Evolutionary conservation across 2,329 filamentous ascomycete species (phyloP).

Genomic region (Pseudocercospora vitis): DNA sequence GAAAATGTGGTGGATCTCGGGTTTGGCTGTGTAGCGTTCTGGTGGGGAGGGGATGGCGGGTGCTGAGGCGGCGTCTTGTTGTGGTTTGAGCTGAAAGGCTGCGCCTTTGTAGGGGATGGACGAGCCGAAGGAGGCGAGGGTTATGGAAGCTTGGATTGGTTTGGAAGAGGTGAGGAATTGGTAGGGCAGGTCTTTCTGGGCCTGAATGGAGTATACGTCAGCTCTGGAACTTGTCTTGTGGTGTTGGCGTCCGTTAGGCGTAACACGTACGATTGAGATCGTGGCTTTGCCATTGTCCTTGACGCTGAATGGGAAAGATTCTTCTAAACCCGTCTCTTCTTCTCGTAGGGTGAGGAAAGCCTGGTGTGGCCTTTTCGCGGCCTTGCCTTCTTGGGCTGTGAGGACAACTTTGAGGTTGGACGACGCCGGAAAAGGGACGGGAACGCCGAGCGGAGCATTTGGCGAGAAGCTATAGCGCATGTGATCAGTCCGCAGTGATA

Average conservation of each 20-base stretch:
- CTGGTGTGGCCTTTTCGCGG: slow-evolving; percentile 84
- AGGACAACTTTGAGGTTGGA: slow-evolving; percentile 81
- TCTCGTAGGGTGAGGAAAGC: slow-evolving; percentile 86
- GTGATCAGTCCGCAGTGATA: not conserved
- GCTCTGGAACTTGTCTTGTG: not conserved
- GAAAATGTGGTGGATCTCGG: slow-evolving; percentile 91
- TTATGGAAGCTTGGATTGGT: slow-evolving; percentile 74
- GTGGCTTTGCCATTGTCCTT: slow-evolving; percentile 87
- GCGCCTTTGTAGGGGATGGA: slow-evolving; percentile 65
- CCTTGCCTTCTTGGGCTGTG: slow-evolving; percentile 76
- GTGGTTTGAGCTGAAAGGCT: slow-evolving; percentile 71
- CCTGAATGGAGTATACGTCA: slow-evolving; percentile 53
- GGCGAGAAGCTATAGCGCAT: slow-evolving; percentile 12
- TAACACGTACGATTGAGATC: slow-evolving; percentile 72
- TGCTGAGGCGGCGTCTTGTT: slow-evolving; percentile 62
- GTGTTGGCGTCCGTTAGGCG: not conserved
- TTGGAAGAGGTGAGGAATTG: slow-evolving; percentile 70
- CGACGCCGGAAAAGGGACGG: slow-evolving; percentile 47
- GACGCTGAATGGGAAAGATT: slow-evolving; percentile 77
- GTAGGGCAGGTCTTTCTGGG: slow-evolving; percentile 81
- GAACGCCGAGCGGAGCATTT: slow-evolving; percentile 52
- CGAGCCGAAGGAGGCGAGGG: slow-evolving; percentile 83
- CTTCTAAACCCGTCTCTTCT: slow-evolving; percentile 71
- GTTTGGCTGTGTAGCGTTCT: slow-evolving; percentile 77
- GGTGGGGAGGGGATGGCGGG: slow-evolving; percentile 64